Base-by-base conservation (phyloP, 305 asterid genomes). In the Caryopteris hybrid region DNA sequence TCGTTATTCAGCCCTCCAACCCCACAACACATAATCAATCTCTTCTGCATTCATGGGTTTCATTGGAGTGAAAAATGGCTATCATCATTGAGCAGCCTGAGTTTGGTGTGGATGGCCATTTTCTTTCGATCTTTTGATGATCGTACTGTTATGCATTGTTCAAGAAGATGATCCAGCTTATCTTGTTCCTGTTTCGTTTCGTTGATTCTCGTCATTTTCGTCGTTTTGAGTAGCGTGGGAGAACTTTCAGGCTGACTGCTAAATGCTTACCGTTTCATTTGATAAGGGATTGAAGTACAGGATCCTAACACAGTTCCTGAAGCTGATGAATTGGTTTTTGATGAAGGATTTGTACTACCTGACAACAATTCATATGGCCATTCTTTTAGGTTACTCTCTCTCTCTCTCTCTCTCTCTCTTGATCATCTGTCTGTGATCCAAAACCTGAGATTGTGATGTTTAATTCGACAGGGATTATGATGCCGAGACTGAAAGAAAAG, bases 301-400 rank as follows among this genome's bases (percentile, higher is more conserved):
- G 33, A 48, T 42, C 41, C 31, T 6, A 64, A 64, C 53, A 25
- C 36, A 29, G 59, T 51, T 51, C 27, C 64, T 60, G 46, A 71
- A 13, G 25, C 23, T 36, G 31, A 23, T n/a, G 69, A 73, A 20
- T 2, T 66, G 54, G 66, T 56, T 43, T 45, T 69, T 2, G 55
- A 80, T 55, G 64, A 68, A 42, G 70, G 74, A 16, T 82, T 80
- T 61, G 76, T 64, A 50, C 83, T 74, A 14, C 85, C 90, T 18
- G 64, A 61, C 5, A 74, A 48, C 62, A 82, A 82, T 73, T 70
- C 85, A 17, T 84, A 78, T 43, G 87, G 90, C 52, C 69, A 80
- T 46, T 61, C 83, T 42, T 84, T 84, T 73, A 84, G 86, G 89
- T 81, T 18, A 38, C 8, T 38, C 13, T 36, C 11, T 43, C 61